Evolutionary conservation across 306 rosid genomes (phyloP), one percentile per base, ranked within the genome.

Genomic region (Malus sieversii): DNA sequence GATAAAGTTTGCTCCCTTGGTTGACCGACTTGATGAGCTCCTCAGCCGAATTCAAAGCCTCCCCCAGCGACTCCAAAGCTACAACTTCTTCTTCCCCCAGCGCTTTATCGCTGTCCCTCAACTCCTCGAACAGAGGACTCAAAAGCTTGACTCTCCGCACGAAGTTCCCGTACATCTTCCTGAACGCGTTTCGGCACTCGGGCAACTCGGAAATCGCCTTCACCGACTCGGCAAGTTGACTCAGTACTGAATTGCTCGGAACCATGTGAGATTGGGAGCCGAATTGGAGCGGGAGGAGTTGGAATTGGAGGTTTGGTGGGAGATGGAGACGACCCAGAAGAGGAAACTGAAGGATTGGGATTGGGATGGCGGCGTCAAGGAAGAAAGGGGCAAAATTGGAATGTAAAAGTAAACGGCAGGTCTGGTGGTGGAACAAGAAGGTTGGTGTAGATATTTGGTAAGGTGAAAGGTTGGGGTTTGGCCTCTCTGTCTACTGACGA

Each of bases 91-190:
- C 88, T 25, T 82, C 90, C 13, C 79, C 78, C 35, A 96, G 81
- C 70, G 81, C 84, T 22, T 78, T 83, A 60, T 85, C 88, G 66
- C 84, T 72, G 35, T 92, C 99, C 77, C 87, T 96, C 85, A 92
- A 81, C 76, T 96, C 99, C 84, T 96, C 98, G 69, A 96, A 88
- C 82, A 96, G 35, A 78, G 99, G 99, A 61, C 98, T 90, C 88
- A 96, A 66, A 1, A 96, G 88, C 85, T 88, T 90, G 45, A 87
- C 90, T 73, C 99, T 87, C 45, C 99, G 87, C 77, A 89, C 88
- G 86, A 92, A 75, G 71, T 88, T 84, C 72, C 92, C 97, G 77
- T 85, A 86, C 81, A 90, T 78, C 84, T 76, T 89, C 88, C 82
- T 88, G 77, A 87, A 90, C 73, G 84, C 81, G 78, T 90, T 91